Base-by-base conservation (phyloP, 1,139 yeast species). In the Candida tropicalis region DNA sequence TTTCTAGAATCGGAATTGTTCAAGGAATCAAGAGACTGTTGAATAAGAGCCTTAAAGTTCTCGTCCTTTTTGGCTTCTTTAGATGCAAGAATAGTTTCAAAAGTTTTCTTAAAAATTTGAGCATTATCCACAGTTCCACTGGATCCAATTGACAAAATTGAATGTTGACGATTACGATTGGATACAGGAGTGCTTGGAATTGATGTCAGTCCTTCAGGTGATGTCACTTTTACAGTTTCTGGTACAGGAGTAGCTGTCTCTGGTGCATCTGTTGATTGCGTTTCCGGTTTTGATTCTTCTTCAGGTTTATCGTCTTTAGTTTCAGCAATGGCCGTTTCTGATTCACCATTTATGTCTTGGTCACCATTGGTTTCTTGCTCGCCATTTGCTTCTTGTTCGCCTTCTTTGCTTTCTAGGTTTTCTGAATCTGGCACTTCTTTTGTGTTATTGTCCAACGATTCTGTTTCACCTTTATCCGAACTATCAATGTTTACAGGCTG, bases 11-110 rank as follows among this genome's bases (percentile, higher is more conserved):
- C 60, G 1, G 58, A 39, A 42, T 57, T 58, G 41, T 62, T 63
- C 31, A 72, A 59, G 3, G 70, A 58, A 44, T 67, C 72, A 37
- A 71, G 58, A 2, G 75, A 75, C 28, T 58, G 63, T 47, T 70
- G 70, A 5, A 69, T 59, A 5, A 68, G 53, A 4, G 43, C 46
- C 45, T 60, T 67, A 42, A 73, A 56, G 8, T 51, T 49, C 22
- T 66, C 70, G 44, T 70, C 67, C 51, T 73, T 73, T 50, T 70
- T 73, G 17, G 69, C 70, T 41, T 72, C 77, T 49, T 72, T 73
- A 42, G 66, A 61, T 12, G 48, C 53, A 29, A 66, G 52, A 35
- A 73, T 70, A 15, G 47, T 32, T 42, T 70, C 74, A 47, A 73
- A 70, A 0, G 74, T 60, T 43, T 66, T 70, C 41, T 61, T 65